Conservation (phyloP, 2,329 filamentous ascomycete genomes). For the Daldinia sp. region DNA sequence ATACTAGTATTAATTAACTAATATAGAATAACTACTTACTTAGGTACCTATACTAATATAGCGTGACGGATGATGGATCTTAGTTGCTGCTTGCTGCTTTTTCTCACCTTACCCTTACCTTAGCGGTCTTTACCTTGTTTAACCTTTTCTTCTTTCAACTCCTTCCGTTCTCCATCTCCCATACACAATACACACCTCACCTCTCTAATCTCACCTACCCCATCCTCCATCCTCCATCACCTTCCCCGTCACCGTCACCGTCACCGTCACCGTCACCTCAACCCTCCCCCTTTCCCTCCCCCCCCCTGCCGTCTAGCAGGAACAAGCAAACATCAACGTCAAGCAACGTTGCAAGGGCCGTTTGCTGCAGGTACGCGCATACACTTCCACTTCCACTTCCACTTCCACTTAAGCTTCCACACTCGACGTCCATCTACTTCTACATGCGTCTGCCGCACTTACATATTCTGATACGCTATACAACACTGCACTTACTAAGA, state of each 20-base stretch:
- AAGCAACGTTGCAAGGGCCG: neutral
- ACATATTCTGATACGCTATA: no score
- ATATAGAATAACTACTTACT: neutral
- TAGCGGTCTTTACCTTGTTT: neutral
- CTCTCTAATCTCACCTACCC: neutral
- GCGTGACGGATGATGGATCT: no score
- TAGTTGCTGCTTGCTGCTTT: neutral
- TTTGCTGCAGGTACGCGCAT: conserved; percentile 6
- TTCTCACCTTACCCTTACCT: neutral
- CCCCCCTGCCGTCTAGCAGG: neutral
- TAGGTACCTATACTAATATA: neutral
- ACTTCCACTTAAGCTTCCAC: neutral
- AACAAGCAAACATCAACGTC: neutral
- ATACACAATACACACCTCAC: neutral
- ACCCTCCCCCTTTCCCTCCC: neutral
- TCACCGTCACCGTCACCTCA: neutral
- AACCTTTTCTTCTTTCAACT: neutral
- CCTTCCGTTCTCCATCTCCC: neutral
- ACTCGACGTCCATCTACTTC: no score
- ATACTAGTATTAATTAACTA: no score
- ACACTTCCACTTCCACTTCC: neutral
- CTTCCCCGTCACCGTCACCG: neutral
- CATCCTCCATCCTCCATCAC: no score
- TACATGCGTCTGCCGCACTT: no score
- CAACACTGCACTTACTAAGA: neutral